Base-by-base conservation (phyloP, 2,329 filamentous ascomycete genomes). In the Raffaelea ambrosiae region DNA sequence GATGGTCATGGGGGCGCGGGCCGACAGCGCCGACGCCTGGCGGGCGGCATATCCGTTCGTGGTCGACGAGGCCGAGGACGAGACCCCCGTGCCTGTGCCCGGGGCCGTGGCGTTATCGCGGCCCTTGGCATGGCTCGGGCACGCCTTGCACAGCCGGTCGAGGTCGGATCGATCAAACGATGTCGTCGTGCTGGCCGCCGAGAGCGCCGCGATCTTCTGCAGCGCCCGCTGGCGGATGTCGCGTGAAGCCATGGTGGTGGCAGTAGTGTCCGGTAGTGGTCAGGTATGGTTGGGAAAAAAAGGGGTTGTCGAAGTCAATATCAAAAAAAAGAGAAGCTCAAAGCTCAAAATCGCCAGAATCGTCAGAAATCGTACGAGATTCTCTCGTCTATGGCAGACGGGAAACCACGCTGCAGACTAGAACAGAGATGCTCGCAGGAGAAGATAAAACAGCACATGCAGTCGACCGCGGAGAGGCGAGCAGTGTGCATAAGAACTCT, bases 191-290 rank as follows among this genome's bases (percentile, higher is more conserved):
- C 68, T 74, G 39, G 72, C 68, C 23, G 79, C 77, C 14, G 81
- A 82, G 47, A 84, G 69, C 41, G 73, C 71, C 39, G 81, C 81
- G 55, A 84, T 82, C 66, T 80, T 83, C 64, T 83, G 70, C 48
- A 84, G 69, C 55, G 81, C 81, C 60, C 72, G 72, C 53, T 75
- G 76, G 60, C 81, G 78, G 52, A 84, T 74, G 57, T 78, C 70
- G 60, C 73, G 71, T 53, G 71, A 66, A 66, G 77, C 77, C 50
- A 47, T 63, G 11, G 16, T 29, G 10, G 21, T 9, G 2, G 38
- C 7, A 20, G 11, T 8, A 22, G 8, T 38, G 35, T 9, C 18
- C 7, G 13, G 13, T 38, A n/a, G 13, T 38, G 8, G 29, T 11
- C 26, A 29, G 26, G 26, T 29, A 13, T 29, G 26, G 26, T 29